Base-by-base conservation (phyloP, 768 basidiomycete species). In the Mycena venus region DNA sequence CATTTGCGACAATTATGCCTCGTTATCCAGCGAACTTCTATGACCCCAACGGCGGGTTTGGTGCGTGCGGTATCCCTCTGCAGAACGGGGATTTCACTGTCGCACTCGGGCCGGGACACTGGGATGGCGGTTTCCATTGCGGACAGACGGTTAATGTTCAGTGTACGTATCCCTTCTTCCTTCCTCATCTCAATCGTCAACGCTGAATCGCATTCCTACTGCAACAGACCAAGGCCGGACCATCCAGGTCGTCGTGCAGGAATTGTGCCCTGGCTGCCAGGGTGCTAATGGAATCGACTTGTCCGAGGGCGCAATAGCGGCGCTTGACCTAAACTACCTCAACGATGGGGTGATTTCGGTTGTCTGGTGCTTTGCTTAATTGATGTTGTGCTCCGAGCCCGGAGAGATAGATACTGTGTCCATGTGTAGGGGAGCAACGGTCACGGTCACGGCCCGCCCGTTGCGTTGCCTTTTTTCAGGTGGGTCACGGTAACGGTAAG, bases 191-290 rank as follows among this genome's bases (percentile, higher is more conserved):
- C 34, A n/a, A 42, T 42, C 32, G 36, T 17, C 49, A 56, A 44
- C 47, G 38, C 47, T 67, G 44, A 67, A 51, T 38, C 32, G 25
- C 36, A 58, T 47, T 42, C 23, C 27, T 47, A 32, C 29, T 21
- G 27, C 29, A 63, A 67, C 49, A 72, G 71, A 67, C 58, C 38
- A 61, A 61, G 47, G 71, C 63, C 17, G 11, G 36, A 66, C 11
- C 40, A 53, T 72, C 47, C 42, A 51, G 29, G 64, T 72, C 55
- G 49, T 12, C 40, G 71, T 67, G n/a, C 42, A 51, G 56, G 71
- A 72, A 31, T 61, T 66, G 32, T 72, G 64, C 64, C 71, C 71
- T n/a, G 64, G 71, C 12, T 72, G 71, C 71, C 71, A 72, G 44
- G 64, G 71, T 32, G 36, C 64, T 21, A 56, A 72, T 36, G 71